These are phyloP conservation scores for Stylonectria norvegica DNA, from an alignment of 2,329 filamentous ascomycete genomes.

Conservation along the genomic window DNA sequence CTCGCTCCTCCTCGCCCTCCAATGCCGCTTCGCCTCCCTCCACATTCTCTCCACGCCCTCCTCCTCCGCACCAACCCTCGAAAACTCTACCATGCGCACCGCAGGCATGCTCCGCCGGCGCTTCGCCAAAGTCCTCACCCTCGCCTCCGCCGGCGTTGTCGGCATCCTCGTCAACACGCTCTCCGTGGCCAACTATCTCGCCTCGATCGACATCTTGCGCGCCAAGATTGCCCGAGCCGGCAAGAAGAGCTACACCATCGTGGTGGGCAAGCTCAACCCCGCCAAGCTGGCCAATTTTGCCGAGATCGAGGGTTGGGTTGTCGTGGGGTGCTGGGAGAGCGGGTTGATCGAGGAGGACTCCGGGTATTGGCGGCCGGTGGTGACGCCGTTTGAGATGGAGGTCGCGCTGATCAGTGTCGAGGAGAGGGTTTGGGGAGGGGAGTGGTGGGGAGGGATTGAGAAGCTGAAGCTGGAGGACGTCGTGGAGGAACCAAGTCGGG, in stretches of 20 bases:
- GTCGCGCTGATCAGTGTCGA: constrained; percentile 73
- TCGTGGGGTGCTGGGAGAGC: constrained; percentile 98
- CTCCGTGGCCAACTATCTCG: constrained; percentile 84
- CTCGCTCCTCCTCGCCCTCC: constrained; percentile 80
- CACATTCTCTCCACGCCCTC: constrained; percentile 71
- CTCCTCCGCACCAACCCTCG: constrained; percentile 47
- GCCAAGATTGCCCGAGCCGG: constrained; percentile 70
- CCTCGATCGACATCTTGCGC: constrained; percentile 72
- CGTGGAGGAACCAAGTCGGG: too few relatives aligned
- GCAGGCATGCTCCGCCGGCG: constrained; percentile 68
- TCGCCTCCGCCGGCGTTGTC: constrained; percentile 78
- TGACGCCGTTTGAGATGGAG: constrained; percentile 92
- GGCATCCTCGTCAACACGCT: constrained; percentile 96
- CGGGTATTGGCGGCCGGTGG: constrained; percentile 81
- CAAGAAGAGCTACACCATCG: constrained; percentile 94
- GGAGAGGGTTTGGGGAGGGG: constrained; percentile 77
- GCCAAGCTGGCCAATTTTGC: constrained; percentile 96
- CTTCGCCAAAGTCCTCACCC: constrained; percentile 79
- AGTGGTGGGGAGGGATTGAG: constrained; percentile 87
- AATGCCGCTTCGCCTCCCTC: constrained; percentile 74
- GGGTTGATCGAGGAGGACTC: constrained; percentile 78
- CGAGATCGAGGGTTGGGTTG: constrained; percentile 94
- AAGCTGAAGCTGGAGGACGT: constrained; percentile 51
- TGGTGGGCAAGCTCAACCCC: constrained; percentile 93
- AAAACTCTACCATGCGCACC: constrained; percentile 43